phyloP scores from a whole-genome alignment of 441 rosid species.

The Capsella rubella region DNA sequence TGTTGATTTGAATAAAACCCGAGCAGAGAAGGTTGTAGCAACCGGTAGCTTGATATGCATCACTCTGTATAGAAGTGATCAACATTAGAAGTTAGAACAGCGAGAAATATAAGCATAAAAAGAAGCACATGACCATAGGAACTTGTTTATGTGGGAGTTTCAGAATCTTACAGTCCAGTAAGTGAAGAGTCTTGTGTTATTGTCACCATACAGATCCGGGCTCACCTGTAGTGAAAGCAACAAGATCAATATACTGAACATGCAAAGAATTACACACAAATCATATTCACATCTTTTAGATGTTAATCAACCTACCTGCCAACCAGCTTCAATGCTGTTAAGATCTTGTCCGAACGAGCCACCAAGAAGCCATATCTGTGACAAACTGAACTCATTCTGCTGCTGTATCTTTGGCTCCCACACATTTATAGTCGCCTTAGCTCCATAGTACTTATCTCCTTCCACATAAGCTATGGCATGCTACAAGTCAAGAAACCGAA shows the following conservation, averaged over 20 bases:
- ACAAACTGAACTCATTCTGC: conserved; percentile 94
- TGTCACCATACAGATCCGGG: conserved; percentile 98
- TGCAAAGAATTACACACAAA: conserved; percentile 33
- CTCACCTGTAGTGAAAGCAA: conserved; percentile 69
- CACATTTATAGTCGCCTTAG: conserved; percentile 93
- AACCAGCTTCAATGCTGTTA: conserved; percentile 99
- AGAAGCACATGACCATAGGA: not conserved
- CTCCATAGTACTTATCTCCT: conserved; percentile 92
- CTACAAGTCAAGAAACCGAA: conserved; percentile 47
- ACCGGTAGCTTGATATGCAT: conserved; percentile 98
- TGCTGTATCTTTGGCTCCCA: conserved; percentile 99
- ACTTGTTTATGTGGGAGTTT: not conserved
- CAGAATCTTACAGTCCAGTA: conserved; percentile 93
- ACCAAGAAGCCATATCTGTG: conserved; percentile 97
- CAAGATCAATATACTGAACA: conserved; percentile 24
- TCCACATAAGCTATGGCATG: conserved; percentile 97
- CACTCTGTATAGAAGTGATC: conserved; percentile 64
- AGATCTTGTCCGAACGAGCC: conserved; percentile 99
- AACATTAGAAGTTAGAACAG: not conserved
- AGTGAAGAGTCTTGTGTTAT: conserved; percentile 98
- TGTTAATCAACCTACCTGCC: conserved; percentile 84
- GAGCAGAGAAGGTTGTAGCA: conserved; percentile 98
- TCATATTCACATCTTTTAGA: conserved; percentile 11
- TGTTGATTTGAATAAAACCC: conserved; percentile 92
- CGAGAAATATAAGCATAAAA: conserved; percentile 1